Evolutionary conservation across 2,329 filamentous ascomycete species (phyloP), one percentile per base, ranked within the genome.

Genomic region (Clarireedia monteithiana): DNA sequence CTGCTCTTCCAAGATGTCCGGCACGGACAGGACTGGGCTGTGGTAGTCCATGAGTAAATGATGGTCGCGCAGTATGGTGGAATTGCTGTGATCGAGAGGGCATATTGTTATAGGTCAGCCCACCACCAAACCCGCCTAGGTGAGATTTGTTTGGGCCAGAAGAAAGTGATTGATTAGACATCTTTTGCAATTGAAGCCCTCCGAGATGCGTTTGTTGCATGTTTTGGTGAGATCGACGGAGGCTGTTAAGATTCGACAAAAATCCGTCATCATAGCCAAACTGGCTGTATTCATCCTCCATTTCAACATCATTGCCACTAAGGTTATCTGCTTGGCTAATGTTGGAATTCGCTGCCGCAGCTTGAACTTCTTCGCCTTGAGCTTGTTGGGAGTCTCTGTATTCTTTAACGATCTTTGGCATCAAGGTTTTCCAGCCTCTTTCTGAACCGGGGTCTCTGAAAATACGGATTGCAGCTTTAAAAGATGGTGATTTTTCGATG

Each of bases 371-470:
- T 48, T 48, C 42, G 20, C 23, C 27, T 53, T 48, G 14, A 24
- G 9, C n/a, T 44, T 15, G 10, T 9, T 42, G 24, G 9, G n/a
- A 42, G 26, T 44, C 26, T 20, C 59, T 55, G 57, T 60, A 67
- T 46, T 62, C 66, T 51, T 57, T 57, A 20, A 60, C 59, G 38
- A 69, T 68, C 58, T 69, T 69, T 12, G 66, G 65, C 57, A 62
- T 67, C 51, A 69, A 51, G 7, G 61, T 58, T 48, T 62, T 58
- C 66, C 66, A 69, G 10, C 65, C 63, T 49, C 67, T 63, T 49
- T 68, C 66, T 2, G 65, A 66, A 47, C 67, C 66, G 34, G 50
- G 45, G 53, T 68, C 63, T 39, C 66, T 60, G 47, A 64, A 68
- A 23, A 69, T 66, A 27, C 66, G 64, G 36, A 59, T 63, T 6